Conservation (phyloP, 75 land plant genomes). For the Larix kaempferi region DNA sequence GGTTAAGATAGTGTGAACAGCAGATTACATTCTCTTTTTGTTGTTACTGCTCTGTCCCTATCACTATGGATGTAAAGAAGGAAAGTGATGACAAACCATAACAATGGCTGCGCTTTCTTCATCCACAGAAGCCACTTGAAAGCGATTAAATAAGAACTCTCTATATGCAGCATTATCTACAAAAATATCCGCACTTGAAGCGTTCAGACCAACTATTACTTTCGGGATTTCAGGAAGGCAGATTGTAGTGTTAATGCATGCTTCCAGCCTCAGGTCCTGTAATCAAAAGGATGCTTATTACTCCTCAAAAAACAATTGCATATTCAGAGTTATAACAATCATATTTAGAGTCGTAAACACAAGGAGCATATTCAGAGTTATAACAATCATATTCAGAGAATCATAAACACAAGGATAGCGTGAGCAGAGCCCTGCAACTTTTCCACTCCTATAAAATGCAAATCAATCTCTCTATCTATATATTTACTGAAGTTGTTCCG, state of each 20-base stretch:
- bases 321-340: constrained; percentile 35
- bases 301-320: constrained; percentile 51
- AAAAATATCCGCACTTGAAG: constrained; percentile 25
- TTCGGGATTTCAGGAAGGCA: constrained; percentile 24
- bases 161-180: constrained; percentile 40
- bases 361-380: too few relatives aligned
- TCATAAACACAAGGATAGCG: constrained; percentile 42
- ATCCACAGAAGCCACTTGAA: constrained; percentile 25
- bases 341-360: too few relatives aligned
- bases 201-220: constrained; percentile 20
- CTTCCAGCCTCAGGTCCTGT: not conserved
- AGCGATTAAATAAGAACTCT: constrained; percentile 12
- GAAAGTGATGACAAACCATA: constrained; percentile 9
- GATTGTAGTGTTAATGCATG: constrained; percentile 4
- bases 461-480: not conserved
- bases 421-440: constrained; percentile 31
- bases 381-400: too few relatives aligned
- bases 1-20: not conserved
- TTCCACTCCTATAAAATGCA: constrained; percentile 20
- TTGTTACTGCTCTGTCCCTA: not conserved
- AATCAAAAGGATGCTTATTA: constrained; percentile 36
- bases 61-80: not conserved
- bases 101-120: constrained; percentile 33
- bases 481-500: not conserved
- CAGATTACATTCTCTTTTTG: not conserved